Evolutionary conservation across 2,329 filamentous ascomycete genomes (phyloP).

Genomic region (Aspergillus clavatus): DNA sequence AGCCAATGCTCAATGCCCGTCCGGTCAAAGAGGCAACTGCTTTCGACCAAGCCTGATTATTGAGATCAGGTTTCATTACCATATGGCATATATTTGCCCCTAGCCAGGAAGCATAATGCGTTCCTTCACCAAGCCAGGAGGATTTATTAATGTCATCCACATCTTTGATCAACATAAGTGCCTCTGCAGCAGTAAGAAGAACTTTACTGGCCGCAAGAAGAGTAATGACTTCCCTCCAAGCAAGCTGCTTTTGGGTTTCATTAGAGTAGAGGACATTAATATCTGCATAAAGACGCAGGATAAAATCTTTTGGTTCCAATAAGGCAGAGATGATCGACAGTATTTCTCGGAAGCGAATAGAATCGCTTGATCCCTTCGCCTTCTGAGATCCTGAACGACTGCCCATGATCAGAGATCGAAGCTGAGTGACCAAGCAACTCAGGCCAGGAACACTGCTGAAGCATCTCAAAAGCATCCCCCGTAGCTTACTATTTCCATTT

Average conservation of each 20-base stretch:
- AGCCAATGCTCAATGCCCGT: slow-evolving; percentile 65
- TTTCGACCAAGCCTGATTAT: slow-evolving; percentile 28
- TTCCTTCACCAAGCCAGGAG: slow-evolving; percentile 62
- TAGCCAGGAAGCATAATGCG: slow-evolving; percentile 66
- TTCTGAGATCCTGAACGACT: slow-evolving; percentile 21
- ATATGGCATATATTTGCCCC: slow-evolving; percentile 56
- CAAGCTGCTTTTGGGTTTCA: slow-evolving; percentile 45
- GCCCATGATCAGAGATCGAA: slow-evolving; percentile 54
- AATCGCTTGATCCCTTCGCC: slow-evolving; percentile 31
- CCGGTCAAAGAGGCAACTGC: slow-evolving; percentile 45
- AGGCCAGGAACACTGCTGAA: slow-evolving; percentile 71
- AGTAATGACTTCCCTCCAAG: slow-evolving; percentile 61
- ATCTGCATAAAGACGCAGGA: slow-evolving; percentile 43
- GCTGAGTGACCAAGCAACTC: slow-evolving; percentile 67
- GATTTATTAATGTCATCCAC: slow-evolving; percentile 19
- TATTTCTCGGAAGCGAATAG: slow-evolving; percentile 31
- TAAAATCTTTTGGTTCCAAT: slow-evolving; percentile 42
- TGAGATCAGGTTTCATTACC: slow-evolving; percentile 38
- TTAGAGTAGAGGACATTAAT: slow-evolving; percentile 39
- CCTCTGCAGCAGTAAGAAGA: slow-evolving; percentile 54
- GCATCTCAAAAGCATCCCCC: slow-evolving; percentile 54
- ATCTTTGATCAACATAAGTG: slow-evolving; percentile 37
- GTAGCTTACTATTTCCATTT: slow-evolving; percentile 23
- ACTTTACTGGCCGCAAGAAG: slow-evolving; percentile 58
- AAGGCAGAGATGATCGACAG: slow-evolving; percentile 36